These are phyloP conservation scores for Vigna nakashimae DNA, from an alignment of 306 rosid species.

Conservation along the genomic window DNA sequence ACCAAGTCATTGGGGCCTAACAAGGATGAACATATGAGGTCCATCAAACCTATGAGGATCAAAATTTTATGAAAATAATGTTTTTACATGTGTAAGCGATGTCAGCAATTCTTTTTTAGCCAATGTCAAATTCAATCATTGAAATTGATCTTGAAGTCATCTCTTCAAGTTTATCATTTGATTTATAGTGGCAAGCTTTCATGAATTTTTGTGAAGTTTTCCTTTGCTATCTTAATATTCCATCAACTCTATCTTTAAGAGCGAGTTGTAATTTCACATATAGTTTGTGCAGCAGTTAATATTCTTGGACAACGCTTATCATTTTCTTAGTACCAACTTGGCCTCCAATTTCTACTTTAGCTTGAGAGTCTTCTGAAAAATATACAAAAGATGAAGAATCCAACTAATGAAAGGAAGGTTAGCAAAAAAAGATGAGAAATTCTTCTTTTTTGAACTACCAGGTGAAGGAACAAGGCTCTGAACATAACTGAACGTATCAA, in stretches of 20 bases:
- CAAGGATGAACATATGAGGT: no score
- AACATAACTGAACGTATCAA: slow-evolving; percentile 77
- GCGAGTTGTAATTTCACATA: slow-evolving; percentile 67
- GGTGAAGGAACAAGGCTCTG: slow-evolving; percentile 78
- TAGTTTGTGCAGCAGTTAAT: slow-evolving; percentile 74
- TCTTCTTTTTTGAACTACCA: slow-evolving; percentile 55
- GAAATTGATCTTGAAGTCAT: slow-evolving; percentile 47
- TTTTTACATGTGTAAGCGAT: no score
- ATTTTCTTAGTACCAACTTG: slow-evolving; percentile 52
- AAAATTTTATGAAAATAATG: no score
- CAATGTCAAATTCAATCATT: slow-evolving; percentile 48
- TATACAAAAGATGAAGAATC: slow-evolving; percentile 55
- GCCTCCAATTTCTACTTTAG: slow-evolving; percentile 60
- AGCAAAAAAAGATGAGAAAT: slow-evolving; percentile 46
- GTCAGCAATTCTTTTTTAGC: no score
- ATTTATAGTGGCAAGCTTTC: slow-evolving; percentile 72
- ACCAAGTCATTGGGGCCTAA: no score
- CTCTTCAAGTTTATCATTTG: slow-evolving; percentile 66
- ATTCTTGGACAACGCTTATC: slow-evolving; percentile 66
- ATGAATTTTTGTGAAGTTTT: slow-evolving; percentile 76
- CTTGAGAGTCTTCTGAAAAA: slow-evolving; percentile 58
- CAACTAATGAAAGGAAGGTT: slow-evolving; percentile 53
- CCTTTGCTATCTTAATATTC: slow-evolving; percentile 75
- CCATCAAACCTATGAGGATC: no score
- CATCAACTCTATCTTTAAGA: slow-evolving; percentile 57